Percentiles rank a stretch among this genome's conserved stretches.
Evolutionary conservation across 2,329 filamentous ascomycete species (phyloP).

Genomic region (Diaporthe sp.): DNA sequence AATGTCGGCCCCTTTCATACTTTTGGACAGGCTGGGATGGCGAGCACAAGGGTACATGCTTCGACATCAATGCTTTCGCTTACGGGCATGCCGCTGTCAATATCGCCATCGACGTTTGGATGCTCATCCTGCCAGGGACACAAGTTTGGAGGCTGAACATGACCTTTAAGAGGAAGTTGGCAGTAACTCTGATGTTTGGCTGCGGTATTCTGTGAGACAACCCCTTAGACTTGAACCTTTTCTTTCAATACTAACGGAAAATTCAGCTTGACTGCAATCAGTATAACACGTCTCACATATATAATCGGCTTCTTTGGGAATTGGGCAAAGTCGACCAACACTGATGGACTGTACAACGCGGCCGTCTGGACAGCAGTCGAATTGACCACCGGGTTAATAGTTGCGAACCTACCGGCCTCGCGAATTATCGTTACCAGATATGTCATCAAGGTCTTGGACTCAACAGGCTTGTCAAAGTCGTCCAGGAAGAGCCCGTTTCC

Average conservation of each 20-base stretch:
- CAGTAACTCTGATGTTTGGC: constrained; percentile 52
- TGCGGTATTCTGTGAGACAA: constrained; percentile 45
- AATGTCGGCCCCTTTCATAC: neutral
- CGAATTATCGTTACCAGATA: constrained; percentile 8
- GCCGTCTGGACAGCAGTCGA: constrained; percentile 20
- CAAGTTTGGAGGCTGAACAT: constrained; percentile 54
- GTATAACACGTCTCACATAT: constrained; percentile 45
- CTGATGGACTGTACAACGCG: constrained; percentile 7
- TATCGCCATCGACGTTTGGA: constrained; percentile 55
- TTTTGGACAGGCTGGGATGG: constrained; percentile 22
- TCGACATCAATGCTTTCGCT: constrained; percentile 14
- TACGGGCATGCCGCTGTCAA: constrained; percentile 54
- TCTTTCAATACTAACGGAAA: neutral
- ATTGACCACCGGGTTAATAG: constrained; percentile 16
- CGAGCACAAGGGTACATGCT: neutral
- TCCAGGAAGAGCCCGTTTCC: neutral
- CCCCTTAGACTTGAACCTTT: neutral
- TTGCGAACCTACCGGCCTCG: constrained; percentile 20
- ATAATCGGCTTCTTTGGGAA: constrained; percentile 12
- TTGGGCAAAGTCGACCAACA: neutral
- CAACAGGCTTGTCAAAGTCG: constrained; percentile 1
- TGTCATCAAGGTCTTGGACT: neutral
- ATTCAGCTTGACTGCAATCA: constrained; percentile 48
- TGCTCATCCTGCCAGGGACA: constrained; percentile 54
- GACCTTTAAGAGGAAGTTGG: constrained; percentile 54